Conservation (phyloP, 306 rosid species). For the Vigna angularis region DNA sequence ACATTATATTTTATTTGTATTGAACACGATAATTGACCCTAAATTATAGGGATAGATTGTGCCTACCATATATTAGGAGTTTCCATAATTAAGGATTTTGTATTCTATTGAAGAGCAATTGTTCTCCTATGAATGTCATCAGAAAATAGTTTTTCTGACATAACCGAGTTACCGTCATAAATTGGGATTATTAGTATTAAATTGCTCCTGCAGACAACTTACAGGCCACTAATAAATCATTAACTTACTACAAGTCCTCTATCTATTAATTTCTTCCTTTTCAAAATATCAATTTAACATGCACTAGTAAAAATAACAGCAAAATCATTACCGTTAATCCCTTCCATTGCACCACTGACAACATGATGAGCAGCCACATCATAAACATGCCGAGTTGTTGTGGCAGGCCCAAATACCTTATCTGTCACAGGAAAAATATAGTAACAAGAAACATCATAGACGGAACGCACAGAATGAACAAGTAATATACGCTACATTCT, state of each 20-base stretch:
- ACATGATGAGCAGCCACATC: constrained; percentile 92
- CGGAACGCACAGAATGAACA: constrained; percentile 11
- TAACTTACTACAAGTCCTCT: background rate
- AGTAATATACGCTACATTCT: constrained; percentile 18
- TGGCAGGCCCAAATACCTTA: constrained; percentile 88
- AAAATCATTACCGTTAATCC: constrained; percentile 71
- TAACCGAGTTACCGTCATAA: background rate
- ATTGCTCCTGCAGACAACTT: constrained; percentile 7
- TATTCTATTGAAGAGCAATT: no score
- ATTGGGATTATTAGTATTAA: constrained; percentile 20
- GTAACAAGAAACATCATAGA: background rate
- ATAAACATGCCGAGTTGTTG: constrained; percentile 91
- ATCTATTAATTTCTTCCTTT: constrained; percentile 25
- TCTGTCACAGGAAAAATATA: constrained; percentile 39
- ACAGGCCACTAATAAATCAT: background rate
- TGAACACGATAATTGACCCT: no score
- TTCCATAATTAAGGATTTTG: no score
- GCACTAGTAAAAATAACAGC: background rate
- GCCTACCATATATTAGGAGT: no score
- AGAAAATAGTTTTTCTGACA: background rate
- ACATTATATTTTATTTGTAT: no score
- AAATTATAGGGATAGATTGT: no score
- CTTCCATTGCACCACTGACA: constrained; percentile 88
- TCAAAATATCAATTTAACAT: background rate
- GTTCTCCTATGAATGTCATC: no score